Evolutionary conservation across 169 alveolate species (phyloP), one percentile per base, ranked within the genome.

Genomic region (Eimeria maxima): DNA sequence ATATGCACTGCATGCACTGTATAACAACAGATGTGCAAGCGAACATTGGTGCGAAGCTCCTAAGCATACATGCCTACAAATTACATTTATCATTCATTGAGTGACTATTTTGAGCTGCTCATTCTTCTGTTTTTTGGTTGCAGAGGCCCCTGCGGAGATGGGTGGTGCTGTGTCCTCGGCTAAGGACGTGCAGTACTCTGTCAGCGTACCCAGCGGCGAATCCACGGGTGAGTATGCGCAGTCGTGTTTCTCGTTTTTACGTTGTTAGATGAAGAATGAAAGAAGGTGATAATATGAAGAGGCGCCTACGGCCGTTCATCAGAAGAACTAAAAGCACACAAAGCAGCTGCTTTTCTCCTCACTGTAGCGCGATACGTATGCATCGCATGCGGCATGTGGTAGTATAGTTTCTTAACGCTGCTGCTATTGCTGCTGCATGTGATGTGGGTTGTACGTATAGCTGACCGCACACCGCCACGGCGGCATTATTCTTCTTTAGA

Each of bases 161-260:
- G 92, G 92, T 76, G 78, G 63, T 18, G 57, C 78, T 0, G 18
- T 55, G 24, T 84, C 92, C n/a, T 55, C 92, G 33, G 50, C 38
- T 14, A 57, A 57, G 53, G 92, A 84, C 42, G 76, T 84, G 22
- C 92, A 84, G 92, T 84, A 84, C 38, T 84, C 92, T 55, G 92
- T 84, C 76, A 20, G 50, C 33, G 92, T 84, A 22, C 92, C 92
- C 42, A 67, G 78, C 33, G 65, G 80, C 33, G 92, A 84, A 47
- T 42, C 74, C n/a, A 84, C 20, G 76, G 92, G 92, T 84, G n/a
- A 20, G 92, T 27, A 10, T 4, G 78, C 78, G 1, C 38, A 33
- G 38, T 33, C 38, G 38, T 33, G 0, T 65, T 20, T n/a, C 7
- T 65, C n/a, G 5, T 14, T n/a, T 7, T 67, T 67, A 0, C 0